A percentile compares a stretch with the other conserved stretches of the same genome.
Evolutionary conservation across 345 rosid species (phyloP).

Genomic region (Citrus cavaleriei): DNA sequence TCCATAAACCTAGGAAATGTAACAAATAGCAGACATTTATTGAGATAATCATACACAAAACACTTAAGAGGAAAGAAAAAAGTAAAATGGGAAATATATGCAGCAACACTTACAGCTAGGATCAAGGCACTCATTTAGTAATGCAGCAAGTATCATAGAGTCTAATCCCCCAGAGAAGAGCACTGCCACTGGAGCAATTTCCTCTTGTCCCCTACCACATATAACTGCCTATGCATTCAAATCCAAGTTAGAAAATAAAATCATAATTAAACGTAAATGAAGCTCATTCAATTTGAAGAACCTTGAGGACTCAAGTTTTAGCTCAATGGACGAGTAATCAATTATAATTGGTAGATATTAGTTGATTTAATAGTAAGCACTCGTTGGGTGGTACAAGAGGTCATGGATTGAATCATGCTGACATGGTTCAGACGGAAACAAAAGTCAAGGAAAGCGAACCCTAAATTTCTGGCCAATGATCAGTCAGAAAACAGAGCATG

Average conservation of each 20-base stretch:
- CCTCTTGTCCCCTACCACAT: constrained; percentile 26
- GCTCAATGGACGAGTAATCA: neutral
- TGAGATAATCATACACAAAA: neutral
- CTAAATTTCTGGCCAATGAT: neutral
- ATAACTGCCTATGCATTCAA: constrained; percentile 36
- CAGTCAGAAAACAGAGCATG: neutral
- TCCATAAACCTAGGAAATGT: neutral
- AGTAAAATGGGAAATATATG: neutral
- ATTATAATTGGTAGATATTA: neutral
- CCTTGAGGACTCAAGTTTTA: neutral
- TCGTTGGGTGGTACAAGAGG: neutral
- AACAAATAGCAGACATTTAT: neutral
- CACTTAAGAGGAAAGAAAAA: neutral
- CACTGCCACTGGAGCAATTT: constrained; percentile 68
- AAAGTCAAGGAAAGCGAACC: neutral
- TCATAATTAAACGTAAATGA: neutral
- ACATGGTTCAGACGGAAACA: neutral
- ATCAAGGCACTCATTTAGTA: constrained; percentile 75
- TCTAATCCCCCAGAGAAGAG: constrained; percentile 97
- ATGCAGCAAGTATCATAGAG: constrained; percentile 91
- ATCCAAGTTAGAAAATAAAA: constrained; percentile 3
- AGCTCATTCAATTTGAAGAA: neutral
- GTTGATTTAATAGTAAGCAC: neutral
- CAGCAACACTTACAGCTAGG: constrained; percentile 48
- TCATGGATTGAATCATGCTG: neutral